Percentiles rank a stretch among this genome's conserved stretches.
Evolutionary conservation across 441 rosid genomes (phyloP).

Genomic region (Syzygium syzygioides): DNA sequence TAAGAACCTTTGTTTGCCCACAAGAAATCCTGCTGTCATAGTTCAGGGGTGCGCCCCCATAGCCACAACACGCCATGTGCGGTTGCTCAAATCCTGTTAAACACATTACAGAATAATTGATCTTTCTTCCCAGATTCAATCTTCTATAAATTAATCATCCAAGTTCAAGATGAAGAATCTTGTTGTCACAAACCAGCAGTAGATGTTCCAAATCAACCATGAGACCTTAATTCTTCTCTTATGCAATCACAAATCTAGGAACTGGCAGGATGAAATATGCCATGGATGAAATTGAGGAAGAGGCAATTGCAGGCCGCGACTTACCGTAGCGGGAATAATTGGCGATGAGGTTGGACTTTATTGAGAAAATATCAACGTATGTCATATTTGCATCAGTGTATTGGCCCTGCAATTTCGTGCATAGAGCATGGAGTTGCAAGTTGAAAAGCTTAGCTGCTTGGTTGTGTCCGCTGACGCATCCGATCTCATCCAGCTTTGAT

Average conservation of each 20-base stretch:
- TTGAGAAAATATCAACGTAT: constrained; percentile 68
- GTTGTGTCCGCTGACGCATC: constrained; percentile 73
- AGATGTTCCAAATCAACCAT: neutral
- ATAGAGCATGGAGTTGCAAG: constrained; percentile 76
- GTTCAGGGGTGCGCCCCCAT: constrained; percentile 78
- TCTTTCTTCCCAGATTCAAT: neutral
- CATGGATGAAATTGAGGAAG: neutral
- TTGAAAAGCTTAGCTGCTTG: constrained; percentile 83
- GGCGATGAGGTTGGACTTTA: constrained; percentile 62
- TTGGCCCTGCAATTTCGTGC: constrained; percentile 54
- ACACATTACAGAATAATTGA: neutral
- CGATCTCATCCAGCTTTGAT: constrained; percentile 73
- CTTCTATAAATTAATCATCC: neutral
- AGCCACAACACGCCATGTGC: constrained; percentile 83
- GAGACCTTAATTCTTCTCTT: neutral
- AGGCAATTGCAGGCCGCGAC: neutral
- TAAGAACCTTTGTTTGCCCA: constrained; percentile 72
- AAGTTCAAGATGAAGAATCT: neutral
- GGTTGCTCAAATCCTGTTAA: constrained; percentile 86
- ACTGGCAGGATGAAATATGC: neutral
- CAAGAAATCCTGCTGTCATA: constrained; percentile 61
- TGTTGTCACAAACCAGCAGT: neutral
- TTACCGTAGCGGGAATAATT: constrained; percentile 72
- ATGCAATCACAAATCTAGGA: neutral
- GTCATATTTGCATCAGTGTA: constrained; percentile 58